Conservation (phyloP, 495 filamentous ascomycete species). For the Daldinia childiae region DNA sequence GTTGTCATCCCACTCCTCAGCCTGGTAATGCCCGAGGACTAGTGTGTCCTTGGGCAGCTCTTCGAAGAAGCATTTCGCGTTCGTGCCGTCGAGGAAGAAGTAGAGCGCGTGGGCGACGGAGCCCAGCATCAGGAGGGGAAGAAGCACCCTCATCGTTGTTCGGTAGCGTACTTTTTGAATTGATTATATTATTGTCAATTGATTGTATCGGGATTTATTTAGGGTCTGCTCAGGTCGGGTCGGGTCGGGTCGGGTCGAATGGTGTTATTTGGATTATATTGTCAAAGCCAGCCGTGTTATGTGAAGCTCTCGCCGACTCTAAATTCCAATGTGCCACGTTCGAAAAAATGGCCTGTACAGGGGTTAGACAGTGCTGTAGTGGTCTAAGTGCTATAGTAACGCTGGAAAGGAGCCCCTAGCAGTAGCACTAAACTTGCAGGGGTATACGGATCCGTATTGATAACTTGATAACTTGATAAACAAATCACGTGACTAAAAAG, state of each 20-base stretch:
- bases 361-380: slow-evolving; percentile 18
- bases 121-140: slow-evolving; percentile 61
- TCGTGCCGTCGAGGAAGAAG: slow-evolving; percentile 91
- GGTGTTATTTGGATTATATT: not conserved
- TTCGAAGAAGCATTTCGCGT: slow-evolving; percentile 94
- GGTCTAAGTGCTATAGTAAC: no score
- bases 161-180: slow-evolving; percentile 5
- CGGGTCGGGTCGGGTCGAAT: no score
- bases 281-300: slow-evolving; percentile 3
- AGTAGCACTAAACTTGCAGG: not conserved
- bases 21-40: slow-evolving; percentile 90
- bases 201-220: not conserved
- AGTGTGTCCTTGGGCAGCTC: slow-evolving; percentile 96
- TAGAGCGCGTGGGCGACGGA: slow-evolving; percentile 78
- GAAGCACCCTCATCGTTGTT: slow-evolving; percentile 57
- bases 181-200: slow-evolving; percentile 13
- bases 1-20: slow-evolving; percentile 78
- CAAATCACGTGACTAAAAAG: not conserved
- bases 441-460: no score
- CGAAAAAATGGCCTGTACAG: slow-evolving; percentile 49
- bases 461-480: not conserved
- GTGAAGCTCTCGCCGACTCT: slow-evolving; percentile 31
- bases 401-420: not conserved
- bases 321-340: slow-evolving; percentile 55
- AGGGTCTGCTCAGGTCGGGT: no score